These are phyloP conservation scores for Cardiospermum halicacabum DNA, from an alignment of 345 rosid species.

Conservation along the genomic window DNA sequence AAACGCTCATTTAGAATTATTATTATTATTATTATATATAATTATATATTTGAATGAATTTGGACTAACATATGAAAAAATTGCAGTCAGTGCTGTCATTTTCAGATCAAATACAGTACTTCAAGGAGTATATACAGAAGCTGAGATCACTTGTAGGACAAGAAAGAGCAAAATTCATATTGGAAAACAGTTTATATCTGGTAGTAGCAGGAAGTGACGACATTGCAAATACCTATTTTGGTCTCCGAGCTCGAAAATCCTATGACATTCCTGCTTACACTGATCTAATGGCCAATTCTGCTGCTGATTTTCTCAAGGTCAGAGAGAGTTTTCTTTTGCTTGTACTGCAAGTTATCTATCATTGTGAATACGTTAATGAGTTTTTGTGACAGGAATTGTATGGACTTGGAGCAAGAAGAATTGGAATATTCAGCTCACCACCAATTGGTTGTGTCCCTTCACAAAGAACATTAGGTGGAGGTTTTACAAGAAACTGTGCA, in stretches of 20 bases:
- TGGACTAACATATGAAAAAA: no score
- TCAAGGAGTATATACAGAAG: conserved; percentile 45
- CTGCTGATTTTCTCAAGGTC: conserved; percentile 46
- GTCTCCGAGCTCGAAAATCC: conserved; percentile 24
- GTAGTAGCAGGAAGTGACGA: conserved; percentile 55
- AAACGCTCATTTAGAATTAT: no score
- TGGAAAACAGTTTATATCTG: conserved; percentile 37
- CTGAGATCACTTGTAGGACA: conserved; percentile 42
- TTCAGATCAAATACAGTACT: conserved; percentile 34
- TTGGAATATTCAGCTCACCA: conserved; percentile 34
- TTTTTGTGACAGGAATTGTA: conserved; percentile 44
- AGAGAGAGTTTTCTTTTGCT: not conserved
- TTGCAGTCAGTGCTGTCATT: conserved; percentile 41
- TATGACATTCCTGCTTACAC: conserved; percentile 41
- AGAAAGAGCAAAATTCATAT: conserved; percentile 32
- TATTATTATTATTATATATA: no score
- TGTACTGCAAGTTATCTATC: not conserved
- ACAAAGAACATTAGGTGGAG: conserved; percentile 34
- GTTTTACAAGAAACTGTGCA: conserved; percentile 24
- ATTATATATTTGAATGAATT: no score
- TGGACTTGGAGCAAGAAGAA: conserved; percentile 33
- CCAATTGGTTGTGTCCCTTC: conserved; percentile 44
- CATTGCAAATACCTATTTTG: conserved; percentile 52
- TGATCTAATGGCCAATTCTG: conserved; percentile 36
- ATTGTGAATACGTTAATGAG: not conserved